A percentile compares a stretch with the other conserved stretches of the same genome.
Conservation (phyloP, 2,329 filamentous ascomycete species). For the Neobulgaria alba region DNA sequence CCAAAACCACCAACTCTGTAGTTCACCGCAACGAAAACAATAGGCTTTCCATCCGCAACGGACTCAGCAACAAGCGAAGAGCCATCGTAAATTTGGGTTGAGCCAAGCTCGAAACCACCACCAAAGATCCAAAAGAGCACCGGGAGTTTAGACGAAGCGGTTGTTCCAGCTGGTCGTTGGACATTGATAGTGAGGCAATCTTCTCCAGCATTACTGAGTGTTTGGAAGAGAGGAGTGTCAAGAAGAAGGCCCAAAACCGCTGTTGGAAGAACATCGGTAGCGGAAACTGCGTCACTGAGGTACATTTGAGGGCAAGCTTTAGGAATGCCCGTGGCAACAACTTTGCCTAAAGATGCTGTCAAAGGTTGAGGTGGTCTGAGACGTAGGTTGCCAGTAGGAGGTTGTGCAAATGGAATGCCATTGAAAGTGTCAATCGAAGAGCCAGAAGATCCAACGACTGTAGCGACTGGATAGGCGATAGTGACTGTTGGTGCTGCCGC, state of each 20-base stretch:
- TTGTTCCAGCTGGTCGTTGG: constrained; percentile 48
- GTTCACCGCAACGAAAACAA: constrained; percentile 70
- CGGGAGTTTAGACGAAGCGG: constrained; percentile 47
- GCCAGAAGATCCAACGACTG: constrained; percentile 10
- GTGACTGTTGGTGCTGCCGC: constrained; percentile 14
- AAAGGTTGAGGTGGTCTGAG: constrained; percentile 60
- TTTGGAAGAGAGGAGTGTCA: constrained; percentile 50
- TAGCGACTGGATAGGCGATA: constrained; percentile 1
- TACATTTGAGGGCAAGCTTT: constrained; percentile 66
- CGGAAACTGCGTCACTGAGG: constrained; percentile 37
- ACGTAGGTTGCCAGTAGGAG: constrained; percentile 57
- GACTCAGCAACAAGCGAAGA: constrained; percentile 38
- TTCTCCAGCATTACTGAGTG: constrained; percentile 45
- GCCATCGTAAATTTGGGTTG: constrained; percentile 44
- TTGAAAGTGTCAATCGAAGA: constrained; percentile 15
- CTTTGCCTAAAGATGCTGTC: constrained; percentile 46
- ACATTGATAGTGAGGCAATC: constrained; percentile 57
- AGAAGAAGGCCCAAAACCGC: constrained; percentile 41
- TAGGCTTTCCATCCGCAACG: constrained; percentile 45
- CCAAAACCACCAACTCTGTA: constrained; percentile 70
- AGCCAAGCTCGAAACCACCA: constrained; percentile 52
- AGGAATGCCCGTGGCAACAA: constrained; percentile 49
- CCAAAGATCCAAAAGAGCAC: constrained; percentile 67
- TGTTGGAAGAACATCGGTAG: constrained; percentile 29
- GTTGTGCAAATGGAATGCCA: constrained; percentile 67